phyloP scores from a whole-genome alignment of 1,139 yeast genomes.

The Pichiaceae sp. region DNA sequence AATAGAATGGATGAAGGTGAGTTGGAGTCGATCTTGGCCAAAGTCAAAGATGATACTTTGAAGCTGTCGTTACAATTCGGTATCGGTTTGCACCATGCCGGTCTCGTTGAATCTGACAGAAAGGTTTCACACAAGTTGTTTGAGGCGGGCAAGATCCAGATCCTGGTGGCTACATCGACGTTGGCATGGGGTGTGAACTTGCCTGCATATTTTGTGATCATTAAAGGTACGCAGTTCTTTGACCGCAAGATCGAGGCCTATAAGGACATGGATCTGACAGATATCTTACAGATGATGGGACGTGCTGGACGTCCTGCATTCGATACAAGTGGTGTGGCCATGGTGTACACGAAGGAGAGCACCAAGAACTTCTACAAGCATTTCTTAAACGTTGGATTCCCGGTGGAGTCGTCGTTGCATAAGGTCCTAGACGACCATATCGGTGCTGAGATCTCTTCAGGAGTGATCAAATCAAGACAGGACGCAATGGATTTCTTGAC shows the following conservation, averaged over 20 bases:
- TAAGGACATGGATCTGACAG: conserved; percentile 87
- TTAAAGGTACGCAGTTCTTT: conserved; percentile 87
- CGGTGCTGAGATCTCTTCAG: conserved; percentile 93
- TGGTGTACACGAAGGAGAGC: conserved; percentile 86
- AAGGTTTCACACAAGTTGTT: conserved; percentile 79
- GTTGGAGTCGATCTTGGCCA: conserved; percentile 48
- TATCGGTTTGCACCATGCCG: conserved; percentile 97
- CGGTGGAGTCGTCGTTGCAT: conserved; percentile 93
- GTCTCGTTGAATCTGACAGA: conserved; percentile 86
- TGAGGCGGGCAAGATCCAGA: conserved; percentile 79
- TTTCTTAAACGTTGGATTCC: conserved; percentile 90
- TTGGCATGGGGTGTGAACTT: conserved; percentile 97
- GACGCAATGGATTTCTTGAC: conserved; percentile 89
- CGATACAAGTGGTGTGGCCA: conserved; percentile 93
- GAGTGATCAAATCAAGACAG: conserved; percentile 73
- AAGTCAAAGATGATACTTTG: conserved; percentile 85
- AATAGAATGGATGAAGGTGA: conserved; percentile 72
- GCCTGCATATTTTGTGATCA: conserved; percentile 89
- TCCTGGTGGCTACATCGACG: conserved; percentile 88
- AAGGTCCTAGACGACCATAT: conserved; percentile 89
- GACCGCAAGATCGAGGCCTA: conserved; percentile 78
- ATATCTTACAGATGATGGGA: conserved; percentile 85
- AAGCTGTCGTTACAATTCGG: conserved; percentile 85
- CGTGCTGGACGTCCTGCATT: conserved; percentile 96
- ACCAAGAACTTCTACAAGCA: conserved; percentile 91